A percentile compares a stretch with the other conserved stretches of the same genome.
Conservation (phyloP, 2,329 filamentous ascomycete species). For the Cladosporium austrohemisphaericum region DNA sequence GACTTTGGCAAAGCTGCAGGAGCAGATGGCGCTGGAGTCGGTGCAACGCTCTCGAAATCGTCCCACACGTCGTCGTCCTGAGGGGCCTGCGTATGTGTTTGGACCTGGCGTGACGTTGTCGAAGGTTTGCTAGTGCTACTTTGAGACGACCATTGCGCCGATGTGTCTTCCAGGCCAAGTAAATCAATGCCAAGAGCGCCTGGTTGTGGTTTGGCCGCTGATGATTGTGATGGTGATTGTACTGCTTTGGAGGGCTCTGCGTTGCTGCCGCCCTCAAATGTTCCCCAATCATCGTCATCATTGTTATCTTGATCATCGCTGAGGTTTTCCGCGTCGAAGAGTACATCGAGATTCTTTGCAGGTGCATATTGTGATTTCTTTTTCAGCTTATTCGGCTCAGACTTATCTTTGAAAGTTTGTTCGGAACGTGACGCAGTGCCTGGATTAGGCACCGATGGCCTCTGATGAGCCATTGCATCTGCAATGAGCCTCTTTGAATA, state of each 20-base stretch:
- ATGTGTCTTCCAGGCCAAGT: slow-evolving; percentile 27
- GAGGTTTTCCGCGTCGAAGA: slow-evolving; percentile 34
- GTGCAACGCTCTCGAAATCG: slow-evolving; percentile 37
- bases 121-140: neutral
- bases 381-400: slow-evolving; percentile 23
- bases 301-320: slow-evolving; percentile 24
- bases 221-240: neutral
- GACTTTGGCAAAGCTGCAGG: slow-evolving; percentile 10
- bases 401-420: slow-evolving; percentile 11
- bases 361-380: slow-evolving; percentile 25
- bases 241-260: neutral
- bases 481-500: slow-evolving; percentile 33
- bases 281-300: slow-evolving; percentile 35
- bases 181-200: slow-evolving; percentile 22
- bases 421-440: neutral
- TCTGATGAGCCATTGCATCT: slow-evolving; percentile 23
- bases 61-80: slow-evolving; percentile 41
- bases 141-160: slow-evolving; percentile 2
- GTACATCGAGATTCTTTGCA: slow-evolving; percentile 23
- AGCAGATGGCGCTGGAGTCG: slow-evolving; percentile 9
- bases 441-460: too few species aligned
- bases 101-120: slow-evolving; percentile 5
- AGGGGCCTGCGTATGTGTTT: neutral
- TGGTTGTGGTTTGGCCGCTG: neutral
- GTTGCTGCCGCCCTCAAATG: slow-evolving; percentile 28